These are phyloP conservation scores for Antrodiella citrinella DNA, from an alignment of 768 basidiomycete species.

Conservation along the genomic window DNA sequence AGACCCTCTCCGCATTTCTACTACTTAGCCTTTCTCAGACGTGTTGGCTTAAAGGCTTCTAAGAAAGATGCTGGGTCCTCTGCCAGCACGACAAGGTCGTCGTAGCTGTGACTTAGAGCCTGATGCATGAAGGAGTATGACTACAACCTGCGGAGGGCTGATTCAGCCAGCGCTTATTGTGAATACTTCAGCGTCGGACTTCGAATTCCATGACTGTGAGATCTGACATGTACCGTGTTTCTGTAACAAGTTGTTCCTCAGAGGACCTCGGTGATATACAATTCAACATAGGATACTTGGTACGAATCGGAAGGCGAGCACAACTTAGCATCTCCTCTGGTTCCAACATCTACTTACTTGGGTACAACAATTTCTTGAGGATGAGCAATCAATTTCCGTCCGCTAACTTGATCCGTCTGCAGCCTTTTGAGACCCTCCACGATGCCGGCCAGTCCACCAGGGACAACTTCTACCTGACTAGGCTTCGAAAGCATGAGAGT, in stretches of 20 bases:
- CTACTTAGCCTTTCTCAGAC: too few species aligned
- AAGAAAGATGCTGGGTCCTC: too few species aligned
- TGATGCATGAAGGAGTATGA: too few species aligned
- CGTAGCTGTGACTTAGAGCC: too few species aligned
- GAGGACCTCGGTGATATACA: not conserved
- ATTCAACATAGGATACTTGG: not conserved
- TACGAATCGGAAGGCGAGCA: not conserved
- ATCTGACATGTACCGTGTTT: not conserved
- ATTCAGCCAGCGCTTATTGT: not conserved
- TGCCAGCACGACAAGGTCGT: too few species aligned
- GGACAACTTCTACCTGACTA: conserved; percentile 34
- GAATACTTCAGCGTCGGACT: not conserved
- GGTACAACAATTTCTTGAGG: conserved; percentile 38
- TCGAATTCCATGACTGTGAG: not conserved
- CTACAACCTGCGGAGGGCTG: too few species aligned
- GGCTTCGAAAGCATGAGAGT: conserved; percentile 27
- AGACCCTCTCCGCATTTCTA: too few species aligned
- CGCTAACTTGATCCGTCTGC: conserved; percentile 31
- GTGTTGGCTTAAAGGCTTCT: too few species aligned
- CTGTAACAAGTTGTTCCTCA: not conserved
- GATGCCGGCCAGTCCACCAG: conserved; percentile 32
- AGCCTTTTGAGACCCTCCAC: conserved; percentile 28
- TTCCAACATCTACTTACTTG: not conserved
- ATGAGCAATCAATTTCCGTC: conserved; percentile 33
- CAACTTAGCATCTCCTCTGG: not conserved